Evolutionary conservation across 2,329 filamentous ascomycete species (phyloP), one percentile per base, ranked within the genome.

Genomic region (Colletotrichum sidae): DNA sequence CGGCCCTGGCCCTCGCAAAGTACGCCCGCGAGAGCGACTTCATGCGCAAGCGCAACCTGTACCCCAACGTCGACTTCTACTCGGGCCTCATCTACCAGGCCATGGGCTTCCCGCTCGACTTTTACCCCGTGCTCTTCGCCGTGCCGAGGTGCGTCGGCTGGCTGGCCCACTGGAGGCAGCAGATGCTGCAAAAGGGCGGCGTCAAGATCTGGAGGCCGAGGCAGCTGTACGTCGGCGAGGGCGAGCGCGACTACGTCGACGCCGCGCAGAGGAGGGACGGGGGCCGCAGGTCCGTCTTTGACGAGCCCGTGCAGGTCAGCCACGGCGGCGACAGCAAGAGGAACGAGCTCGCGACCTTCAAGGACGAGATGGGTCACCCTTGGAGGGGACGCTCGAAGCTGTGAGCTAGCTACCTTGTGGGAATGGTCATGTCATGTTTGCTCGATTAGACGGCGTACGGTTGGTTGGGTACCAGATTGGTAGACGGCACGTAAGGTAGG

Each of bases 61-160:
- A 84, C 69, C 82, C 82, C 44, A 84, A 84, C 63, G 82, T 84
- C 4, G 82, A 84, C 72, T 84, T 84, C 70, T 84, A 84, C 77
- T 82, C 80, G 4, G 82, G 82, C 1, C 72, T 84, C 35, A 84
- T 84, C 68, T 84, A 84, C 71, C 83, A 84, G 67, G 81, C 82
- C 37, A 83, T 84, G 79, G 82, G 82, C 10, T 84, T 84, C 74
- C 82, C 82, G 35, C 77, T 84, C 0, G 82, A 84, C 69, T 84
- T 84, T 70, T 84, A 84, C 68, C 82, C 82, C 2, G 82, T 84
- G 0, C 72, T 84, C 5, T 84, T 84, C 62, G 82, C 82, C 6
- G 82, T 84, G 6, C 82, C 82, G 0, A 75, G 82, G 13, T 84
- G 83, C 54, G 82, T 83, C 2, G 82, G 82, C 33, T 84, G 82